Percentiles rank a stretch among this genome's conserved stretches.
Conservation (phyloP, 2,329 filamentous ascomycete species). For the Aspergillus chevalieri region DNA sequence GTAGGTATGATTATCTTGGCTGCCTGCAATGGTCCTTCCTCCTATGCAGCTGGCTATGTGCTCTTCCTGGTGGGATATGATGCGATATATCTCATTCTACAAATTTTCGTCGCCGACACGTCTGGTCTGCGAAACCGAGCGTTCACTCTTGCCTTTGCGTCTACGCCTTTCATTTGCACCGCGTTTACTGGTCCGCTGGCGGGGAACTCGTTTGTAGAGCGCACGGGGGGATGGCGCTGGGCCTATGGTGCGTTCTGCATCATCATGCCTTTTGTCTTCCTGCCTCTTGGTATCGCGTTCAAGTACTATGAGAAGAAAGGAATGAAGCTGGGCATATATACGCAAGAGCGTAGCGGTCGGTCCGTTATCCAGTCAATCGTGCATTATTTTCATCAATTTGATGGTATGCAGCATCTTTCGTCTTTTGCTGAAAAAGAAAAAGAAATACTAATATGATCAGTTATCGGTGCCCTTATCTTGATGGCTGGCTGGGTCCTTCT, state of each 20-base stretch:
- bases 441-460: conserved; percentile 11
- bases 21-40: conserved; percentile 53
- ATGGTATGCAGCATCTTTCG: conserved; percentile 34
- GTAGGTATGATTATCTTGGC: conserved; percentile 57
- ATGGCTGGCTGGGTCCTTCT: conserved; percentile 57
- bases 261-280: conserved; percentile 49
- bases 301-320: conserved; percentile 55
- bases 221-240: conserved; percentile 54
- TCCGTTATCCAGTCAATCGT: conserved; percentile 43
- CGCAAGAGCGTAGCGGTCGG: conserved; percentile 39
- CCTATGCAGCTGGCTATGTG: conserved; percentile 58
- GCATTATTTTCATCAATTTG: conserved; percentile 58
- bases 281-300: conserved; percentile 53
- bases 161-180: conserved; percentile 57
- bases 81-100: conserved; percentile 51
- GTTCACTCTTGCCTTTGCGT: conserved; percentile 54
- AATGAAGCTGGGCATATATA: conserved; percentile 47
- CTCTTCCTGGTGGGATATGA: conserved; percentile 56
- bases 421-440: background rate
- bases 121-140: conserved; percentile 55
- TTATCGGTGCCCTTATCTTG: conserved; percentile 55
- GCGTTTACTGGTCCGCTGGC: conserved; percentile 52
- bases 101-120: conserved; percentile 59
- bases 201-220: conserved; percentile 43
- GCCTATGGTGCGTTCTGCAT: conserved; percentile 58